Evolutionary conservation across 768 basidiomycete genomes (phyloP), one percentile per base, ranked within the genome.

Genomic region (Leccinum sublutescens): DNA sequence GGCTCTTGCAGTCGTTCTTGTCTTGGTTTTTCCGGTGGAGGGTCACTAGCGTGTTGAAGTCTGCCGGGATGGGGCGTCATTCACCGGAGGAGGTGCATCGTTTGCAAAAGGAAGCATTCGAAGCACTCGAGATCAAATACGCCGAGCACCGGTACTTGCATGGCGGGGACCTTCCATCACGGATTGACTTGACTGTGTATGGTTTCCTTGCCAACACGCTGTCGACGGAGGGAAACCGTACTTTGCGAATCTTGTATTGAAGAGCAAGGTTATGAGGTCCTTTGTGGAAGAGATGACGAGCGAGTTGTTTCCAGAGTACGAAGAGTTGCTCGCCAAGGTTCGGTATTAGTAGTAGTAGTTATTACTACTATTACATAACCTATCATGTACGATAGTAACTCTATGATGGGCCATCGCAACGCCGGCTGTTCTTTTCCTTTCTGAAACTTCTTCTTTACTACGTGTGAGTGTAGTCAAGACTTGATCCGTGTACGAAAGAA

Each of bases 171-270:
- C 17, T 52, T 50, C 73, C 73, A 1, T 73, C 73, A 0, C 57
- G 63, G 50, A 67, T 74, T 11, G 74, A 74, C 56, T 55, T 74
- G 19, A 71, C 63, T 9, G 62, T 69, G 43, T 67, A 68, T 34
- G 74, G 59, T 17, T 74, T 74, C 58, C 68, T 74, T 7, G 71
- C 74, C 50, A 75, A 75, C 49, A 60, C 61, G 10, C 36, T 74
- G 9, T 48, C 65, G 19, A 50, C 53, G 49, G 52, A 23, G 1
- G 62, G 51, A 5, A 75, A 71, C 55, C 72, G 15, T 66, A 74
- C 29, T 73, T 71, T 58, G 5, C 62, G 50, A 33, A 31, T 19
- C 55, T 73, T 54, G 58, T 74, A 31, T 10, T 71, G 56, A 52
- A 40, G 31, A 71, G 68, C 51, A 15, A 38, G 7, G 63, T 50